These are phyloP conservation scores for Ceratobasidium sp. DNA, from an alignment of 1,284 basidiomycete species.

Conservation along the genomic window DNA sequence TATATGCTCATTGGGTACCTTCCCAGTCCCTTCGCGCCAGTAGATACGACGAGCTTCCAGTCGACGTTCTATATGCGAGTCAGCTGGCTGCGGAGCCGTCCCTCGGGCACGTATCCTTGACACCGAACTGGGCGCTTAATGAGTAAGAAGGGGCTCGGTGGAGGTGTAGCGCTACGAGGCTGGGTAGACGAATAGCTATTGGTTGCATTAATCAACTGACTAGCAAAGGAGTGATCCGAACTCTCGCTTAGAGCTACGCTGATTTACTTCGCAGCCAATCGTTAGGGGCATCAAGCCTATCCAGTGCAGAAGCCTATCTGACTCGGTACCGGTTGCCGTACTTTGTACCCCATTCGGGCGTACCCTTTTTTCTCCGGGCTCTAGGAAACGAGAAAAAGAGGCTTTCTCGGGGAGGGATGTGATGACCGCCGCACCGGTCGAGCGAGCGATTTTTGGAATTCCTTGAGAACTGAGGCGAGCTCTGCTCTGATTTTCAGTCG, in stretches of 20 bases:
- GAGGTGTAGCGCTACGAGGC: neutral
- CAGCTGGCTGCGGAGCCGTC: neutral
- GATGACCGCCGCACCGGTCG: neutral
- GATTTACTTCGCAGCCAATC: neutral
- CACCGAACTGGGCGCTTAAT: conserved; percentile 7
- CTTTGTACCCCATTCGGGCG: no score
- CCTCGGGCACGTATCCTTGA: neutral
- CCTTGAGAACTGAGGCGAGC: conserved; percentile 1
- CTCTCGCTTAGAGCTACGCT: no score
- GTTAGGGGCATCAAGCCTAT: neutral
- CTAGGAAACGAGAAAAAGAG: no score
- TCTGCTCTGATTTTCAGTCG: conserved; percentile 7
- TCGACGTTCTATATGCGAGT: neutral
- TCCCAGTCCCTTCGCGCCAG: neutral
- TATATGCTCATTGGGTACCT: neutral
- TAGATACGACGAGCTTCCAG: neutral
- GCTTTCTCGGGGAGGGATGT: neutral
- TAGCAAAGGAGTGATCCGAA: no score
- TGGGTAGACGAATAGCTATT: neutral
- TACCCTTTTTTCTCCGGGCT: no score
- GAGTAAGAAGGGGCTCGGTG: neutral
- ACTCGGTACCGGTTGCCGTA: neutral
- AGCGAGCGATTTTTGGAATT: neutral
- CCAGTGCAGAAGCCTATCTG: neutral
- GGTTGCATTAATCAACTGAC: no score